Evolutionary conservation across 305 asterid genomes (phyloP), one percentile per base, ranked within the genome.

Genomic region (Rubia tinctorum): DNA sequence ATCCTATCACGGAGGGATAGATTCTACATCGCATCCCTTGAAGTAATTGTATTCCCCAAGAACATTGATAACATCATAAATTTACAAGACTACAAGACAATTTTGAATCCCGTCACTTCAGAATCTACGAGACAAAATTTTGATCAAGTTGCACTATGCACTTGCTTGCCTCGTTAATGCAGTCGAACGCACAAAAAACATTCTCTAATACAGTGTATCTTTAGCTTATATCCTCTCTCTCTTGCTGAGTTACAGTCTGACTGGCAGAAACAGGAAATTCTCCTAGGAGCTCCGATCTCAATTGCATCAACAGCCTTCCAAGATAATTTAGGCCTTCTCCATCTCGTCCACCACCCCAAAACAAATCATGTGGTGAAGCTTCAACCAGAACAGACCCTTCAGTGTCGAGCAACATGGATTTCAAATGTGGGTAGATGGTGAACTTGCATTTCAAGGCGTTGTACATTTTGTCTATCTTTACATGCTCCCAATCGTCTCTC

Each of bases 311-410:
- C 80, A 92, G 86, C 86, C 98, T 85, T 71, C 98, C 99, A 2
- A 95, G 99, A 83, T 95, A 92, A 83, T 95, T 95, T 40, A 95
- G 88, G 58, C 99, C 99, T 84, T 95, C 99, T 13, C 98, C 97
- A n/a, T 95, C 98, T 69, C 99, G 89, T 20, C 99, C 98, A 44
- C 99, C 99, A 40, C 99, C 99, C 98, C 99, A 95, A 76, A 95
- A 95, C 73, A 89, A 87, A 79, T 95, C 98, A 77, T 92, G 98
- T 0, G 99, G 99, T 12, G 99, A 92, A 47, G 96, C 94, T 81
- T 95, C 99, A 58, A 95, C 97, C 2, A 95, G 91, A 72, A 92
- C 97, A 23, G 91, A 90, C 25, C 97, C 98, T 44, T 76, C 87
- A 8, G 96, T 95, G 12, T 94, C 87, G 34, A 88, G 84, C 75